Evolutionary conservation across 208 protist species (phyloP), one percentile per base, ranked within the genome.

Genomic region (Phytomonas francai): DNA sequence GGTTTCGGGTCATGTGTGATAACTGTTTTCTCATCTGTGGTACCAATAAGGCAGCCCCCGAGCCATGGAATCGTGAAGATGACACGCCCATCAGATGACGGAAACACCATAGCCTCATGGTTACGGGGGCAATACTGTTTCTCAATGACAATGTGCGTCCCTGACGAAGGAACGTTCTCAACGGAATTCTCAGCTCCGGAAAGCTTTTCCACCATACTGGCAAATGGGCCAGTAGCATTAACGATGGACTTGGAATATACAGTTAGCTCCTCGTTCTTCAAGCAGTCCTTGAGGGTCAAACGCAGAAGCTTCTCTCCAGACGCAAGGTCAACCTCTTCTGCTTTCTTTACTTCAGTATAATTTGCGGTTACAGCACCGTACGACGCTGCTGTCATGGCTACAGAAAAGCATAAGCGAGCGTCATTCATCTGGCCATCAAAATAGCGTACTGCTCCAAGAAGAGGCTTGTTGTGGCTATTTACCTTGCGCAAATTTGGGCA

Each of bases 401-500:
- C 83, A 0, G 74, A 70, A 34, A 98, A 74, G 77, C 97, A 98
- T 72, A 98, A 85, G n/a, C 97, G 89, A 3, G 97, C 84, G 70
- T 99, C 97, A 82, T 99, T 97, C 81, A 97, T 92, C 79, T 97
- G 92, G 3, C 97, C 97, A 73, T 99, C 97, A 72, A 97, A 98
- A 77, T 98, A 97, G 29, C 97, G 79, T 22, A 98, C 80, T 4
- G 87, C 80, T 9, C 96, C 95, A n/a, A 87, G 67, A 33, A 99
- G 85, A 30, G 76, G 74, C 57, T 84, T 71, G 63, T 83, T 76
- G 34, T 92, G 60, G 16, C 64, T 59, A 64, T 82, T 77, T 25
- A 76, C 81, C 67, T 84, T 79, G 30, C 72, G 72, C 27, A 97
- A 71, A 45, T 72, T 71, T 16, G 93, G 95, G 74, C 93, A 97